A percentile compares a stretch with the other conserved stretches of the same genome.
These are phyloP conservation scores for Malassezia slooffiae DNA, from an alignment of 1,284 basidiomycete genomes.

Conservation along the genomic window DNA sequence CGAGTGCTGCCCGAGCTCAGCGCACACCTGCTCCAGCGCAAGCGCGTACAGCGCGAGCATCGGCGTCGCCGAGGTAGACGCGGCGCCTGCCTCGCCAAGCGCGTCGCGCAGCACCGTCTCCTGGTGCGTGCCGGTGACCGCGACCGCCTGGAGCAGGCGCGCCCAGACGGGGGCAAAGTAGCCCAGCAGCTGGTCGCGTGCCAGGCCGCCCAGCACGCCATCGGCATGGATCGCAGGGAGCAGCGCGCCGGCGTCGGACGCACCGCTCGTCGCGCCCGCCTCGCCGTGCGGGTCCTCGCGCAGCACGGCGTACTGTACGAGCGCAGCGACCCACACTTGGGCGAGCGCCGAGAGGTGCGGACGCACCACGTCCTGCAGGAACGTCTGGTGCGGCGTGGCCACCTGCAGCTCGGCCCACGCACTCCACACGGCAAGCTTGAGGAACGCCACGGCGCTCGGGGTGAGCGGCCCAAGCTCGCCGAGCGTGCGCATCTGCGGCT, in stretches of 20 bases:
- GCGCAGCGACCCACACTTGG: constrained; percentile 73
- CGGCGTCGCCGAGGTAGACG: constrained; percentile 1
- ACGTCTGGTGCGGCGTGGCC: constrained; percentile 58
- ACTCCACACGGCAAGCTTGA: constrained; percentile 80
- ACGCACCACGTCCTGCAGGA: constrained; percentile 69
- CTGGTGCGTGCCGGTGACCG: constrained; percentile 56
- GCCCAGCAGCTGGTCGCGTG: constrained; percentile 77
- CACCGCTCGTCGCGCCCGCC: constrained; percentile 52
- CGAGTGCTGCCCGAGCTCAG: constrained; percentile 54
- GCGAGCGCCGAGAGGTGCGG: constrained; percentile 67
- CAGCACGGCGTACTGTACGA: constrained; percentile 85
- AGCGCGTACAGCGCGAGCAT: constrained; percentile 68
- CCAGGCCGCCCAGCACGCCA: constrained; percentile 64
- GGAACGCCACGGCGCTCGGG: constrained; percentile 86
- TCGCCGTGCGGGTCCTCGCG: constrained; percentile 56
- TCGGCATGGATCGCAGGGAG: constrained; percentile 53
- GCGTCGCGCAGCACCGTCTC: constrained; percentile 26
- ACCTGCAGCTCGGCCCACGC: constrained; percentile 92
- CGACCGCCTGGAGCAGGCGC: constrained; percentile 74
- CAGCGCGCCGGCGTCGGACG: constrained; percentile 50
- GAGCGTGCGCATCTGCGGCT: constrained; percentile 68
- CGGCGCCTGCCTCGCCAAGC: constrained; percentile 29
- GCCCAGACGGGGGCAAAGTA: constrained; percentile 60
- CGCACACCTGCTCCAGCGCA: constrained; percentile 73
- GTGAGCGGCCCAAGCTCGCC: constrained; percentile 79